phyloP scores from a whole-genome alignment of 1,284 basidiomycete genomes.

The Singerocomus inundabilis region DNA sequence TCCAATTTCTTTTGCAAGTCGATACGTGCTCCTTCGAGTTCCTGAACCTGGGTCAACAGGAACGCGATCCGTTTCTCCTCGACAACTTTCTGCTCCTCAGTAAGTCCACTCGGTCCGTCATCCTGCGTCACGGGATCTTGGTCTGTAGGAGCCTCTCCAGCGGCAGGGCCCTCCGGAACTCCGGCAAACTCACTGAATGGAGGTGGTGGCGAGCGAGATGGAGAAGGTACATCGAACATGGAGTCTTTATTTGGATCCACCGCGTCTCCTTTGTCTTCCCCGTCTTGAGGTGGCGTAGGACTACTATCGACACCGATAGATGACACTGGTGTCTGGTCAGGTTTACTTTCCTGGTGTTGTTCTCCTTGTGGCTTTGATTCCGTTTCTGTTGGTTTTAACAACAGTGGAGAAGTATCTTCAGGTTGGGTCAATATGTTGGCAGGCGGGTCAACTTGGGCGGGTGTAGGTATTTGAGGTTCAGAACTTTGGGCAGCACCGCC shows the following conservation, averaged over 20 bases:
- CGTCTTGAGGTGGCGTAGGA: not conserved
- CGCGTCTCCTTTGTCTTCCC: not conserved
- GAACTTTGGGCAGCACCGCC: not conserved
- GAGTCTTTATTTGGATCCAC: not conserved
- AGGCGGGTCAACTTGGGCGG: slow-evolving; percentile 28
- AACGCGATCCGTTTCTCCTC: slow-evolving; percentile 30
- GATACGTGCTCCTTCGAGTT: slow-evolving; percentile 11
- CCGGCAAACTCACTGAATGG: slow-evolving; percentile 26
- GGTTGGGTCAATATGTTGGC: slow-evolving; percentile 16
- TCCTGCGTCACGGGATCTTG: slow-evolving; percentile 22
- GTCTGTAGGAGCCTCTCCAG: slow-evolving; percentile 6
- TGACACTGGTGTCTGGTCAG: slow-evolving; percentile 7
- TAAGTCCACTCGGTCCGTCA: slow-evolving; percentile 24
- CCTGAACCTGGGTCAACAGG: slow-evolving; percentile 15
- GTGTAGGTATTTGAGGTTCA: slow-evolving; percentile 17
- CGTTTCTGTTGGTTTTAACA: slow-evolving; percentile 3
- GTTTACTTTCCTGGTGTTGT: not conserved
- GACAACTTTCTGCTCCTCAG: slow-evolving; percentile 19
- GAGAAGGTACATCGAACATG: slow-evolving; percentile 11
- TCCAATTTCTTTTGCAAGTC: slow-evolving; percentile 5
- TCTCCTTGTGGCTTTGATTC: slow-evolving; percentile 2
- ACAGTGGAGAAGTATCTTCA: slow-evolving; percentile 1
- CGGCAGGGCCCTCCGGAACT: not conserved
- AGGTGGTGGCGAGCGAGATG: slow-evolving; percentile 25
- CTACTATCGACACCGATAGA: slow-evolving; percentile 13